phyloP scores from a whole-genome alignment of 768 basidiomycete species.

The Tylopilus subfusipes region DNA sequence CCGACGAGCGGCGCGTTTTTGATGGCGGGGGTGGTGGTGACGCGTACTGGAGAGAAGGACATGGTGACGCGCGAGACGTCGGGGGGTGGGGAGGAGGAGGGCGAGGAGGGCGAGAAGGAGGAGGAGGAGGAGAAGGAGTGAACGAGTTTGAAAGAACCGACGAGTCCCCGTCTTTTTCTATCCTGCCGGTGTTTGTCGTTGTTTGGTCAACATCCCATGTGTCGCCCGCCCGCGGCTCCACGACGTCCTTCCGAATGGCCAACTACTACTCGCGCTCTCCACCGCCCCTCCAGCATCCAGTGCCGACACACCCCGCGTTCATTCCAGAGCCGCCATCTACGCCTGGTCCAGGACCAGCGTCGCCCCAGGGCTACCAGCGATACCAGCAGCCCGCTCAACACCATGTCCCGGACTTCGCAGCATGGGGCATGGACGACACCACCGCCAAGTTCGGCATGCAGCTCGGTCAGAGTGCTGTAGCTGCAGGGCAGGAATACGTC shows the following conservation, averaged over 20 bases:
- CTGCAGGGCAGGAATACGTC: conserved; percentile 93
- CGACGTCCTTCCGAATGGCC: conserved; percentile 13
- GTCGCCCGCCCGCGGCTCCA: background rate
- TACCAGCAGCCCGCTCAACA: conserved; percentile 35
- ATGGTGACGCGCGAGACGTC: conserved; percentile 28
- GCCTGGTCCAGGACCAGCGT: conserved; percentile 60
- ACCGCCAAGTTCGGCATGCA: conserved; percentile 97
- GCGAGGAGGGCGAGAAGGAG: conserved; percentile 1
- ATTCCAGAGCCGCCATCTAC: conserved; percentile 82
- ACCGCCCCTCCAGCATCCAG: conserved; percentile 82
- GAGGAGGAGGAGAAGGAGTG: conserved; percentile 20
- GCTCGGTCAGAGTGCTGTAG: conserved; percentile 85
- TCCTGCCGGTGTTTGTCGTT: conserved; percentile 14
- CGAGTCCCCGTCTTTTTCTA: conserved; percentile 16
- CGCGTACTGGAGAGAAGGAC: conserved; percentile 48
- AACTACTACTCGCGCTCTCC: conserved; percentile 54
- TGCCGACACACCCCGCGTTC: conserved; percentile 82
- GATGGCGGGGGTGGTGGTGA: conserved; percentile 71
- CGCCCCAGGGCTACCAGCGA: conserved; percentile 50
- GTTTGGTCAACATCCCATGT: conserved; percentile 4
- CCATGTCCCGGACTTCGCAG: conserved; percentile 48
- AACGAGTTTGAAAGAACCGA: background rate
- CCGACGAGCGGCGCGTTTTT: conserved; percentile 82
- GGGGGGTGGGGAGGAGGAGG: conserved; percentile 3
- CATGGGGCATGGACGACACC: conserved; percentile 87